Base-by-base conservation (phyloP, 2,329 filamentous ascomycete genomes). In the Claviceps purpurea region DNA sequence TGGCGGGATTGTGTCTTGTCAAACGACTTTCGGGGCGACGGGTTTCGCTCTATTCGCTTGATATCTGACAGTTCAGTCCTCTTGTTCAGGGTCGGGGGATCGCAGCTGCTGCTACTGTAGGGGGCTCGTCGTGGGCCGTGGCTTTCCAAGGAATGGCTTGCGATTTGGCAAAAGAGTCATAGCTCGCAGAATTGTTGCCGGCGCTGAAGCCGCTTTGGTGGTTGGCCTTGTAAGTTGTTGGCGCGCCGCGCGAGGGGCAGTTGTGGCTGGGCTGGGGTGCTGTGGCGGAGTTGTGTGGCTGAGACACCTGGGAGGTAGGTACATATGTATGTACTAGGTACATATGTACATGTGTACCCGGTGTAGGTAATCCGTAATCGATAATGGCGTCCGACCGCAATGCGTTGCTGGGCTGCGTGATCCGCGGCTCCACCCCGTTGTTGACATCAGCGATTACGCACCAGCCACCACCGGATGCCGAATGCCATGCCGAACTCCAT, bases 391-490 rank as follows among this genome's bases (percentile, higher is more conserved):
- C 5, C 24, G 14, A 18, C 8, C 42, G 5, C n/a, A 20, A 44
- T 24, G 44, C 47, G 55, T 54, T 56, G 55, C 55, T 53, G 48
- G 55, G 54, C 51, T 45, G 49, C 48, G 39, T 10, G 47, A 16
- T 14, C 30, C n/a, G 22, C 34, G 45, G 45, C 55, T 53, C 54
- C 54, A 56, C 49, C 47, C 39, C 20, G 50, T 52, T 56, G 53
- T 56, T 56, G 55, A 54, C 52, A 52, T 49, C 47, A 50, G 50
- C 37, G 43, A 52, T 39, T 51, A 48, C 22, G 49, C 49, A 54
- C 49, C 50, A 50, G 43, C 50, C 50, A 50, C 43, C 44, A 18
- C 22, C 13, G 22, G 11, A 5, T 43, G 20, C 44, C 40, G 26
- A 42, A 42, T 18, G 11, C 26, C 38, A 41, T 20, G 42, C 44